Evolutionary conservation across 495 filamentous ascomycete species (phyloP), one percentile per base, ranked within the genome.

Genomic region (Aspergillus affinis): DNA sequence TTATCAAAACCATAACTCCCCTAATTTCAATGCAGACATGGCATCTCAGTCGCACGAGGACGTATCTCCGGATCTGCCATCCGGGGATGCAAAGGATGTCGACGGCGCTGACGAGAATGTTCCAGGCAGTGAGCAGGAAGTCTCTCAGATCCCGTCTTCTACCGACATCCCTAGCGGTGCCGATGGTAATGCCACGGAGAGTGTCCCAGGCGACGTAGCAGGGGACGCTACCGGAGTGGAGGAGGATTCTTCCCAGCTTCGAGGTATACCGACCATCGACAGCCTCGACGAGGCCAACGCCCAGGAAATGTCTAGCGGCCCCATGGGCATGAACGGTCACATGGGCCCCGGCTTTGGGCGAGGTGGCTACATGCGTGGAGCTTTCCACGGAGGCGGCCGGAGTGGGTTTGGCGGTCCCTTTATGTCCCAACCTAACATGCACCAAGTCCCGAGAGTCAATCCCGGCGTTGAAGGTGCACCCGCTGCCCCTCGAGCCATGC

Each of bases 401-500:
- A 74, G 72, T 41, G 69, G 68, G 7, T 70, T 69, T 32, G 68
- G 65, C 45, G 69, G 63, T 21, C 62, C 64, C 12, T 70, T 64
- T 47, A 66, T 71, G 56, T 41, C 57, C 12, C 61, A 63, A 17
- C 41, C 64, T 54, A 68, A 63, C 30, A 64, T 65, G 57, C n/a
- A n/a, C n/a, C 71, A 72, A 65, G 84, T 84, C 13, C 75, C 80
- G 45, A 86, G 87, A 17, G 87, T 89, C 48, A 84, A 84, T 12
- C 75, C 80, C 48, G 87, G 87, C n/a, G 87, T 89, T 48, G 84
- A 82, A 71, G 86, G 87, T 72, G 94, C 94, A 26, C 94, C 94
- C 29, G 94, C 88, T 54, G 94, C 91, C 1, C 94, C 94, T 3
- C 92, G 94, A 73, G 94, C 95, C 18, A 92, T 98, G 87, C 79